Evolutionary conservation across 1,284 basidiomycete species (phyloP).

Genomic region (Ganoderma lingzhi): DNA sequence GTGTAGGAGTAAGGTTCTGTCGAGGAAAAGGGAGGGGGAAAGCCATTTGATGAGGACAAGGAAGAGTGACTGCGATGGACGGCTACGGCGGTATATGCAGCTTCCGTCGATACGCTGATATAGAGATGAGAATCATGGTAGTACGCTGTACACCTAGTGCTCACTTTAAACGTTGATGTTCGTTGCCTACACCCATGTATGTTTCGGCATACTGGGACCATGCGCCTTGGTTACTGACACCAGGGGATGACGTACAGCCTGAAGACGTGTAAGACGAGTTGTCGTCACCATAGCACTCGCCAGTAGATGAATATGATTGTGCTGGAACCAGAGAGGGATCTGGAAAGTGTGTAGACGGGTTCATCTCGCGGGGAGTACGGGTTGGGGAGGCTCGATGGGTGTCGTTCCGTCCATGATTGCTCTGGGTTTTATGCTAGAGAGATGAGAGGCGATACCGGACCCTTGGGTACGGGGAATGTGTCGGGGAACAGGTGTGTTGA

Average conservation of each 20-base stretch:
- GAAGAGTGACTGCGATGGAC: not conserved
- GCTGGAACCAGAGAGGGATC: not conserved
- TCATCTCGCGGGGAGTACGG: not conserved
- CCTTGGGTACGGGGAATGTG: not conserved
- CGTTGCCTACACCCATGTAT: not conserved
- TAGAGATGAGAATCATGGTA: not conserved
- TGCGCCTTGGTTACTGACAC: not conserved
- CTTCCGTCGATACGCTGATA: not conserved
- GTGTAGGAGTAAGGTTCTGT: not conserved
- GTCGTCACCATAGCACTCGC: not conserved
- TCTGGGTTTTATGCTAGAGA: not conserved
- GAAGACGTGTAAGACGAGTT: not conserved
- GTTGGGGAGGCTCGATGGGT: not conserved
- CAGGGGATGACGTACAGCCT: not conserved
- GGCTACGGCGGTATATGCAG: not conserved
- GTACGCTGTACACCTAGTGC: not conserved
- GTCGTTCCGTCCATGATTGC: not conserved
- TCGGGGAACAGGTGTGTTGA: not conserved
- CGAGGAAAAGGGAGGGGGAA: not conserved
- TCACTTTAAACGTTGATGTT: not conserved
- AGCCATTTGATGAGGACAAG: not conserved
- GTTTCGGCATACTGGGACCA: not conserved
- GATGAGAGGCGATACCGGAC: not conserved
- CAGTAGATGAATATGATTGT: not conserved
- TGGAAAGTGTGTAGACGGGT: not conserved